Base-by-base conservation (phyloP, 768 basidiomycete species). In the Suillus subluteus region DNA sequence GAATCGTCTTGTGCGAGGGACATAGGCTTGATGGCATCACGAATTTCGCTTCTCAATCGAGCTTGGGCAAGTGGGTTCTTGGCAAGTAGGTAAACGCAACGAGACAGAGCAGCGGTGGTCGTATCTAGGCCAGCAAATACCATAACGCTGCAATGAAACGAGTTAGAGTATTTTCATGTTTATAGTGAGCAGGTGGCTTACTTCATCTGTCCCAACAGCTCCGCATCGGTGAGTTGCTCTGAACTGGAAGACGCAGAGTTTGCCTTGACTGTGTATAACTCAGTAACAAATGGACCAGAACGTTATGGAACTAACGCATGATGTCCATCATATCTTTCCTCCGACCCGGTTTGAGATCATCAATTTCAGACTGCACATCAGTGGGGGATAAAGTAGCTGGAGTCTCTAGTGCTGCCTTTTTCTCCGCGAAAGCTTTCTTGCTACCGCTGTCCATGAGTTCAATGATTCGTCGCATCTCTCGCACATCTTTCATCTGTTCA, bases 171-270 rank as follows among this genome's bases (percentile, higher is more conserved):
- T 40, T 16, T 46, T 6, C n/a, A 9, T n/a, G 9, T 21, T 6
- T 23, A 41, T 37, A 3, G 23, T 23, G 12, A 37, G 12, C 21
- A 4, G 11, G 54, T 11, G 43, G 38, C 73, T 48, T 58, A 72
- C 74, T 71, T 73, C 68, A 78, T 73, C 50, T 78, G 76, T 3
- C 72, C 76, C 7, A 73, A 44, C 15, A 77, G 66, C 59, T 78
- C 75, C 1, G 64, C 68, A 18, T 76, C 72, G 7, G 63, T 63
- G 12, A 77, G 66, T 8, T 68, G 55, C 13, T 75, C 74, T 7
- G 67, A 65, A 50, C 70, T 72, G 16, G 65, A 50, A 11, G 70
- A 64, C 2, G 56, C 40, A 38, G 66, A 26, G 65, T 76, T 77
- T 8, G 73, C 73, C 9, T 62, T 65, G 23, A 77, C 76, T 77